Percentiles rank a stretch among this genome's conserved stretches.
Conservation (phyloP, 78 protist species). For the Paratrimastix pyriformis region DNA sequence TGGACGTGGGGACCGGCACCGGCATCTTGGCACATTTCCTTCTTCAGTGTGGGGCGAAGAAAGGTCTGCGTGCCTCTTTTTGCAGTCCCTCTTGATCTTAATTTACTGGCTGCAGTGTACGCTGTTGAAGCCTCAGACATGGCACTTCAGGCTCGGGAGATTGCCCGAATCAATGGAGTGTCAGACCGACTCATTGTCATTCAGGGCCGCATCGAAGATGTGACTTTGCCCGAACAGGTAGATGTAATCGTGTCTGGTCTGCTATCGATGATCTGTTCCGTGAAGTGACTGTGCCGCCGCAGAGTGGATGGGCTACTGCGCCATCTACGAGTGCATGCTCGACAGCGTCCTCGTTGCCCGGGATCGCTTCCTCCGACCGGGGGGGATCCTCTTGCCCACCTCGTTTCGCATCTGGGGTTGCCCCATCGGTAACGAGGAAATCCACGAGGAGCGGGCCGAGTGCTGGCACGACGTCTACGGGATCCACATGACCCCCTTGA, state of each 20-base stretch:
- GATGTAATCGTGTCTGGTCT: slow-evolving; percentile 68
- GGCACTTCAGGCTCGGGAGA: not conserved
- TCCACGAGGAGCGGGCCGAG: not conserved
- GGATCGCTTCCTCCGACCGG: slow-evolving; percentile 37
- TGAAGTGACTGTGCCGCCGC: too few relatives aligned
- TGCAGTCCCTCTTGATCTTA: not conserved
- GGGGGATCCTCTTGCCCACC: not conserved
- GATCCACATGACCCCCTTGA: not conserved
- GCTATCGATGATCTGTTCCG: too few relatives aligned
- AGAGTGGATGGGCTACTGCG: slow-evolving; percentile 80
- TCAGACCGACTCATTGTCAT: not conserved
- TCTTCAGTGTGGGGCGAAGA: not conserved
- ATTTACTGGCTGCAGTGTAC: slow-evolving; percentile 3
- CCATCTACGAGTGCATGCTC: slow-evolving; percentile 63
- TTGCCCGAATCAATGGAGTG: slow-evolving; percentile 4
- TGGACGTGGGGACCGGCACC: slow-evolving; percentile 4
- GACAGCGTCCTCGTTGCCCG: slow-evolving; percentile 57
- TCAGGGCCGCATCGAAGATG: slow-evolving; percentile 1
- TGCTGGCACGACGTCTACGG: slow-evolving; percentile 8
- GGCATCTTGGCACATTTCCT: slow-evolving; percentile 1
- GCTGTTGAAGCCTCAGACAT: slow-evolving; percentile 8
- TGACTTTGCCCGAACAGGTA: slow-evolving; percentile 36
- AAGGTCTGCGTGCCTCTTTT: not conserved
- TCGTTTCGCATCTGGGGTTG: not conserved
- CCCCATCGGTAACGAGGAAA: slow-evolving; percentile 4